A percentile compares a stretch with the other conserved stretches of the same genome.
Evolutionary conservation across 805 yeast species (phyloP).

Genomic region (Sugiyamaella mastotermitis): DNA sequence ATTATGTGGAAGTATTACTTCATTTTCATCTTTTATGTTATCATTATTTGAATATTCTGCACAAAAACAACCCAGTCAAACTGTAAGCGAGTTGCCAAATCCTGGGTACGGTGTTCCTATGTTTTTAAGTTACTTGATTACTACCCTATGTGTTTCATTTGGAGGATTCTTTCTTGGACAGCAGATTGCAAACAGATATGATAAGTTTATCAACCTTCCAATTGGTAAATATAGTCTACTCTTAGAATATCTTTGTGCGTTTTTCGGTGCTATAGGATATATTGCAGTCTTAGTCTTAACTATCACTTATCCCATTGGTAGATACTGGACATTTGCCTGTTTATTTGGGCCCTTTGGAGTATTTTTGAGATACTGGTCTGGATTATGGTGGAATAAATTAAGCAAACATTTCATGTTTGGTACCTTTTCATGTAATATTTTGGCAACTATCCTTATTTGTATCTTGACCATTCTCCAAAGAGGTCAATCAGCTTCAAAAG

Average conservation of each 20-base stretch:
- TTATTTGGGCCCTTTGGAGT: constrained; percentile 73
- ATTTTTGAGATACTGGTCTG: constrained; percentile 47
- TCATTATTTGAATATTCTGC: constrained; percentile 50
- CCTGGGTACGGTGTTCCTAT: constrained; percentile 78
- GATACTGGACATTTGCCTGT: constrained; percentile 64
- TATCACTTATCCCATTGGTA: constrained; percentile 39
- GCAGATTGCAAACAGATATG: constrained; percentile 38
- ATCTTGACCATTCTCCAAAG: constrained; percentile 45
- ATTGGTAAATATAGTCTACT: constrained; percentile 2
- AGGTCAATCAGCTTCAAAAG: constrained; percentile 16
- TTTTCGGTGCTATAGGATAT: constrained; percentile 31
- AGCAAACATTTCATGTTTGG: constrained; percentile 54
- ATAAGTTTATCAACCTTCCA: constrained; percentile 11
- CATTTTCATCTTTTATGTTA: constrained; percentile 61
- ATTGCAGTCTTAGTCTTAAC: constrained; percentile 39
- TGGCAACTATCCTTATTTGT: constrained; percentile 42
- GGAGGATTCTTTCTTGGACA: constrained; percentile 56
- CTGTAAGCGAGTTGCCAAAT: constrained; percentile 37
- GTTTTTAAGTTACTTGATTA: constrained; percentile 54
- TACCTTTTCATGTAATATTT: constrained; percentile 44
- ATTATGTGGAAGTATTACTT: constrained; percentile 75
- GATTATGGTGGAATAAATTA: constrained; percentile 43
- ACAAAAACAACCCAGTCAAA: constrained; percentile 32
- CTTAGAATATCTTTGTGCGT: constrained; percentile 23
- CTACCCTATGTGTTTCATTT: constrained; percentile 56